A percentile compares a stretch with the other conserved stretches of the same genome.
These are phyloP conservation scores for Salvia sclarea DNA, from an alignment of 305 asterid genomes.

Conservation along the genomic window DNA sequence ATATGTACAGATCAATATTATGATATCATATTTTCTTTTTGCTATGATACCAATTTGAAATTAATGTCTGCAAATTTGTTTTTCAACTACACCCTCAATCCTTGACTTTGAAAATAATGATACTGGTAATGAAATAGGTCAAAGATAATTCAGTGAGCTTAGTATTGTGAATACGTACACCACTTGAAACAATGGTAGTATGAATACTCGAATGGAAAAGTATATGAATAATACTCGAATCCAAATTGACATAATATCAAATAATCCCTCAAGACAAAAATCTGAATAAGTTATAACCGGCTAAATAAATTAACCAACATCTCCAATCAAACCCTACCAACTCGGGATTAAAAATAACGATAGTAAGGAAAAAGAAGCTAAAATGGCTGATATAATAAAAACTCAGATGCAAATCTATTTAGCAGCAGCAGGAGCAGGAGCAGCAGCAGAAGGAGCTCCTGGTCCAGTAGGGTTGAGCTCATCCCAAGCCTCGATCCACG, in stretches of 20 bases:
- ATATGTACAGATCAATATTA: neutral
- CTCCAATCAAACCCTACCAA: constrained; percentile 22
- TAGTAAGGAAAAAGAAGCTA: neutral
- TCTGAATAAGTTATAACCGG: constrained; percentile 16
- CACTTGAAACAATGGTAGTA: too few relatives aligned
- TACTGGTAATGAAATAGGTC: neutral
- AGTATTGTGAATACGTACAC: neutral
- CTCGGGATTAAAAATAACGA: constrained; percentile 6
- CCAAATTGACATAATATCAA: constrained; percentile 23
- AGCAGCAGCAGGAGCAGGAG: constrained; percentile 41
- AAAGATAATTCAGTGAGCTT: neutral
- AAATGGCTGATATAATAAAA: neutral
- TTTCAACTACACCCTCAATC: neutral
- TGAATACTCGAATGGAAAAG: neutral
- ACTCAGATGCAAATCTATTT: constrained; percentile 42
- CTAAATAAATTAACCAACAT: constrained; percentile 21
- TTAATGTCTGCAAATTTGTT: neutral
- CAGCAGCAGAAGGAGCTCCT: constrained; percentile 31
- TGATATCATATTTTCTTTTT: neutral
- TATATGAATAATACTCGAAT: constrained; percentile 26
- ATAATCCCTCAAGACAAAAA: constrained; percentile 21
- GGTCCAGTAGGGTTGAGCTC: constrained; percentile 70
- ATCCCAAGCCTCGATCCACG: constrained; percentile 90
- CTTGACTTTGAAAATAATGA: too few relatives aligned
- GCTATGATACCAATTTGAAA: neutral